A percentile compares a stretch with the other conserved stretches of the same genome.
Evolutionary conservation across 1,139 yeast species (phyloP).

Genomic region (Geotrichum siamense): DNA sequence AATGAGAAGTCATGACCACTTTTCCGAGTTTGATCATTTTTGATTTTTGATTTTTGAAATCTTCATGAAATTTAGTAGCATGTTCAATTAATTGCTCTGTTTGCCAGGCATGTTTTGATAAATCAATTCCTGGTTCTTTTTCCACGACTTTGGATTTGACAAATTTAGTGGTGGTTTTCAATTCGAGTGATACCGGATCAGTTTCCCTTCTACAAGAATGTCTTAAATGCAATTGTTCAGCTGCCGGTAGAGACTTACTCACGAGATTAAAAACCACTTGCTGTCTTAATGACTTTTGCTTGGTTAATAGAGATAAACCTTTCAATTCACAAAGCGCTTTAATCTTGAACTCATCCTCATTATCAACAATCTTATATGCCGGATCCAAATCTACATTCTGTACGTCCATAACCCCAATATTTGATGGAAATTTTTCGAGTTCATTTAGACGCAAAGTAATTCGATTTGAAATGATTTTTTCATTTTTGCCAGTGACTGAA

Average conservation of each 20-base stretch:
- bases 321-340: constrained; percentile 75
- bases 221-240: constrained; percentile 32
- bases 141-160: constrained; percentile 49
- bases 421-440: constrained; percentile 69
- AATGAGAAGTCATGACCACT: constrained; percentile 51
- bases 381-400: constrained; percentile 36
- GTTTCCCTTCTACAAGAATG: constrained; percentile 45
- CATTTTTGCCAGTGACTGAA: constrained; percentile 30
- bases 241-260: constrained; percentile 30
- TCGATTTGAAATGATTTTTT: constrained; percentile 34
- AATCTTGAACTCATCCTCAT: constrained; percentile 44
- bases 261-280: constrained; percentile 60
- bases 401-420: constrained; percentile 56
- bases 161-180: constrained; percentile 54
- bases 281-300: constrained; percentile 80
- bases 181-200: constrained; percentile 54
- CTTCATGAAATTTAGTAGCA: constrained; percentile 32
- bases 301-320: constrained; percentile 64
- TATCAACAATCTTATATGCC: constrained; percentile 43
- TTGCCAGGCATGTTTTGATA: constrained; percentile 31
- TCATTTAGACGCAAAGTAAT: constrained; percentile 66
- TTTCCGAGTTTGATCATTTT: constrained; percentile 30
- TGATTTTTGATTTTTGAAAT: constrained; percentile 21
- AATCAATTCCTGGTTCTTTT: constrained; percentile 41
- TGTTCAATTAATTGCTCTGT: constrained; percentile 38